Evolutionary conservation across 176 grass and related monocot genomes (phyloP), one percentile per base, ranked within the genome.

Genomic region (Pharus latifolius): DNA sequence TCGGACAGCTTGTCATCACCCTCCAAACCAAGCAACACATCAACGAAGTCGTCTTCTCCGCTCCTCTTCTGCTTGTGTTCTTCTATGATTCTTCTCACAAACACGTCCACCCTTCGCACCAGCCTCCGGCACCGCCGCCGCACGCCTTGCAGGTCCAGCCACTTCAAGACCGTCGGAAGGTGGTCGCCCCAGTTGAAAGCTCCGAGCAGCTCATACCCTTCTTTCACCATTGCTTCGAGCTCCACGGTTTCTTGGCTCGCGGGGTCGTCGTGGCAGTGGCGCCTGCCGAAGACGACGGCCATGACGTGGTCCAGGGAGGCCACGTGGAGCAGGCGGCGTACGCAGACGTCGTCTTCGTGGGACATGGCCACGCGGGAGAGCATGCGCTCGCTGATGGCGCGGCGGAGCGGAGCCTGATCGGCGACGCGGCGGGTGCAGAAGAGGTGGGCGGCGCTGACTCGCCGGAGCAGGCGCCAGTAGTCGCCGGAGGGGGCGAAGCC

Each of bases 141-240:
- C 2, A 92, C 89, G 20, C 89, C 89, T 13, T 88, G 84, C 11
- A 85, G 50, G 72, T 92, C 89, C 2, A 92, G 46, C 81, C 85
- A 88, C 12, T 52, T 44, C n/a, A n/a, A n/a, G 25, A 92, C 68
- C 26, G 85, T 29, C 17, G 89, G 85, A 7, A 85, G 37, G 72
- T 92, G 78, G 19, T 92, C 89, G 2, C 52, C 83, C 89, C 89
- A 92, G 78, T 92, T 92, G 71, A 92, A 88, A 44, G 72, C 3
- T 10, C 89, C 83, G 0, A 92, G 74, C 8, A 92, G 44, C 3
- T 92, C 74, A 62, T 92, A 92, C 18, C 89, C 89, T n/a, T 92
- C 81, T 27, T 66, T 88, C 22, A 92, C 82, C 81, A 88, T 81
- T 17, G 15, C 71, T 54, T 85, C 85, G 24, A 92, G 55, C 61